Percentiles rank a stretch among this genome's conserved stretches.
Evolutionary conservation across 768 basidiomycete genomes (phyloP).

Genomic region (Hydnum rufescens): DNA sequence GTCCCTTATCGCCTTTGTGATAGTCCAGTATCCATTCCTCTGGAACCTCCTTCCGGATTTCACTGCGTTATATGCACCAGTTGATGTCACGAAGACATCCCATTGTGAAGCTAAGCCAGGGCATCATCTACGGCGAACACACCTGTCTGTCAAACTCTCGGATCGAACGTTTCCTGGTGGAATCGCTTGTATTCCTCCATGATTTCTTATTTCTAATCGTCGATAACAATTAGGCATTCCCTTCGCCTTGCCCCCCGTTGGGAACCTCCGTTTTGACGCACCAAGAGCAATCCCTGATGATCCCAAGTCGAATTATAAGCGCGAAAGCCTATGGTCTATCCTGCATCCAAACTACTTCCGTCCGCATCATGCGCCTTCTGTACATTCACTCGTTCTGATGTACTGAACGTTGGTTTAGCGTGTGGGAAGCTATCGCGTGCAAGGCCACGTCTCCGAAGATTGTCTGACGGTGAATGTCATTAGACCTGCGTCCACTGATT

Average conservation of each 20-base stretch:
- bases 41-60: no score
- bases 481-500: not conserved
- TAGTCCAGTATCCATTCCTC: no score
- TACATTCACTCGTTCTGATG: not conserved
- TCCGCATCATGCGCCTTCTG: not conserved
- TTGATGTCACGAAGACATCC: no score
- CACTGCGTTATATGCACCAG: no score
- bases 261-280: not conserved
- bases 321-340: not conserved
- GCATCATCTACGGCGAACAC: not conserved
- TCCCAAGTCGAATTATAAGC: not conserved
- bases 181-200: not conserved
- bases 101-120: not conserved
- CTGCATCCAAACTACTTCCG: not conserved
- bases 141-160: not conserved
- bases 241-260: not conserved
- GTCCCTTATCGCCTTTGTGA: no score
- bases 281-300: not conserved
- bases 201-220: not conserved
- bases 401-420: no score
- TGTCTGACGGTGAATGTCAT: conserved; percentile 1
- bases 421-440: not conserved
- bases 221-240: not conserved
- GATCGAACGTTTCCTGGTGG: not conserved
- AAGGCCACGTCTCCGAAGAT: not conserved